A percentile compares a stretch with the other conserved stretches of the same genome.
Evolutionary conservation across 1,284 basidiomycete species (phyloP).

Genomic region (Tetrapyrgos nigripes): DNA sequence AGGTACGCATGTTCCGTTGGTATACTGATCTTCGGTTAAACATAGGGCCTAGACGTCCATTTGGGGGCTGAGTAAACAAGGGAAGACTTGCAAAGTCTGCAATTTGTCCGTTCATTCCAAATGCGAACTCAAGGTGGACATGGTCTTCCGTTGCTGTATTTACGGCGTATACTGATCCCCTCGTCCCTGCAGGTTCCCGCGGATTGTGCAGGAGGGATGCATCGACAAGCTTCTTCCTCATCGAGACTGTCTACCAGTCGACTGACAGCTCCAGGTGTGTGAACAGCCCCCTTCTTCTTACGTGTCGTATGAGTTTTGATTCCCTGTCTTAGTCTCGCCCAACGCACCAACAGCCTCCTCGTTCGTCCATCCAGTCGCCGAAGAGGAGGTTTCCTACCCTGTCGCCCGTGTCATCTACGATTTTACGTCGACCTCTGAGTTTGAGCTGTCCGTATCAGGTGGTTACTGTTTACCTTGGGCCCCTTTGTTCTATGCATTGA

Average conservation of each 20-base stretch:
- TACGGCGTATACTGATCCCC: slow-evolving; percentile 4
- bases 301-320: neutral
- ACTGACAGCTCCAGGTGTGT: slow-evolving; percentile 10
- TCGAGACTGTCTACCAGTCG: slow-evolving; percentile 13
- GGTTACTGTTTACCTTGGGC: slow-evolving; percentile 26
- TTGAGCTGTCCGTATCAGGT: slow-evolving; percentile 75
- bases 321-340: neutral
- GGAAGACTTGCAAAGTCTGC: slow-evolving; percentile 83
- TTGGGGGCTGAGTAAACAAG: slow-evolving; percentile 86
- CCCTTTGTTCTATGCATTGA: neutral
- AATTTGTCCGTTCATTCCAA: slow-evolving; percentile 82
- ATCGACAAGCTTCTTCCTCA: slow-evolving; percentile 4
- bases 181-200: slow-evolving; percentile 67
- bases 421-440: slow-evolving; percentile 75
- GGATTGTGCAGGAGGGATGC: slow-evolving; percentile 52
- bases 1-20: slow-evolving; percentile 48
- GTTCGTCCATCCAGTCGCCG: slow-evolving; percentile 50
- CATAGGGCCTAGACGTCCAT: slow-evolving; percentile 63
- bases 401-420: slow-evolving; percentile 70
- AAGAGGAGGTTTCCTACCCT: slow-evolving; percentile 50
- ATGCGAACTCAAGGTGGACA: slow-evolving; percentile 80
- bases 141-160: neutral
- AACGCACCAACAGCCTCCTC: slow-evolving; percentile 57
- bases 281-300: neutral
- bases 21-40: neutral